These are phyloP conservation scores for Inonotus hispidus DNA, from an alignment of 1,284 basidiomycete species.

Conservation along the genomic window DNA sequence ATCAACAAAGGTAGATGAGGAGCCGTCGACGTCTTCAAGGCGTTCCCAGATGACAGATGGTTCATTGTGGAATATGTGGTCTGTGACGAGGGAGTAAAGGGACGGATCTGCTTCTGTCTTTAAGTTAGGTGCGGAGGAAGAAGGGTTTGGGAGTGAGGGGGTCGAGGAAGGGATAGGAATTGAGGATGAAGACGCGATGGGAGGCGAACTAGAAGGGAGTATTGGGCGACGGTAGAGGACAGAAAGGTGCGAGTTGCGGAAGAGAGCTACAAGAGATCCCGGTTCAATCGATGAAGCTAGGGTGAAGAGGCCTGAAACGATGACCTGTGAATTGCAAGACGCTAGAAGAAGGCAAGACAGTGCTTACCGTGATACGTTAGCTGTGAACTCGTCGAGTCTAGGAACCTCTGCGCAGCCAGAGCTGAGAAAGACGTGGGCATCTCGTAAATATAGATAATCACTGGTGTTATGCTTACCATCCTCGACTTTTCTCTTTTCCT, in stretches of 20 bases:
- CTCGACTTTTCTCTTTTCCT: constrained; percentile 55
- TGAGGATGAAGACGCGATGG: constrained; percentile 1
- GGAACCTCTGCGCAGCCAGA: constrained; percentile 60
- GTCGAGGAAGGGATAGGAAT: not conserved
- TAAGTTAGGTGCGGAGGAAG: not conserved
- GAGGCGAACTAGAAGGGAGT: not conserved
- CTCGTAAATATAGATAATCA: not conserved
- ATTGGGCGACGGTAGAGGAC: constrained; percentile 52
- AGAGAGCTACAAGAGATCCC: constrained; percentile 68
- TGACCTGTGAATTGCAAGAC: not conserved
- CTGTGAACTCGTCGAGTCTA: constrained; percentile 72
- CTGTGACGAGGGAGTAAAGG: constrained; percentile 79
- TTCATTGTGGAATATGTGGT: constrained; percentile 74
- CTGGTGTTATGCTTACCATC: constrained; percentile 43
- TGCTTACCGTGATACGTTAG: constrained; percentile 71
- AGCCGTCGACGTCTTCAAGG: constrained; percentile 81
- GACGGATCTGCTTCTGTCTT: constrained; percentile 41
- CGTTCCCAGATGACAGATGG: constrained; percentile 83
- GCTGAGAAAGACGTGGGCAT: constrained; percentile 38
- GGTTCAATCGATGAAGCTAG: constrained; percentile 52
- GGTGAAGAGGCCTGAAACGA: constrained; percentile 43
- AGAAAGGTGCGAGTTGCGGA: constrained; percentile 85
- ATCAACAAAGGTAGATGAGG: constrained; percentile 71
- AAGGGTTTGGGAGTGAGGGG: not conserved
- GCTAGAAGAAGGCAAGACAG: not conserved